phyloP scores from a whole-genome alignment of 2,329 filamentous ascomycete genomes.

The Colletotrichum coccodes region DNA sequence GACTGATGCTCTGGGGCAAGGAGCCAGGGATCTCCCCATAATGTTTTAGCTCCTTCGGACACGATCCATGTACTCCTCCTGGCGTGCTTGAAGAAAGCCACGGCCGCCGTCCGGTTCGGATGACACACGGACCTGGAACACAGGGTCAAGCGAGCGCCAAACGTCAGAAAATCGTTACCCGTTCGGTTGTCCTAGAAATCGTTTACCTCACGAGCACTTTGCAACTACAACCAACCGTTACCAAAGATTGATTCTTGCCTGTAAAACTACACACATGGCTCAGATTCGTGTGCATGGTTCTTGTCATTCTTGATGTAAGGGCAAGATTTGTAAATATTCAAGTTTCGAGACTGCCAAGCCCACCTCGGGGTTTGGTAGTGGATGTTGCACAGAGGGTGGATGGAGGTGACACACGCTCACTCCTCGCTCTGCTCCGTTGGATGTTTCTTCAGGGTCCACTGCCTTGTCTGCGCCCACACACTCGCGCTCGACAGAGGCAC shows the following conservation, averaged over 20 bases:
- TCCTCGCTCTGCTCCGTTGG: constrained; percentile 20
- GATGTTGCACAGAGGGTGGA: constrained; percentile 11
- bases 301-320: background rate
- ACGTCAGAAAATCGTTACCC: background rate
- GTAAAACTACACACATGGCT: background rate
- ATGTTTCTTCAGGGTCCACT: constrained; percentile 31
- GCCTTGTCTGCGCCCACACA: constrained; percentile 16
- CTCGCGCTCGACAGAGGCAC: constrained; percentile 1
- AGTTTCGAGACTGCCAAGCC: constrained; percentile 10
- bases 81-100: constrained; percentile 30
- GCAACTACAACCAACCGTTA: background rate
- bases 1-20: constrained; percentile 28
- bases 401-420: constrained; percentile 27
- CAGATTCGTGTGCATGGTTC: background rate
- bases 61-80: constrained; percentile 12
- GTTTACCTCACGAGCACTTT: background rate
- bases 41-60: constrained; percentile 30
- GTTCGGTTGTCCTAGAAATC: background rate
- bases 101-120: constrained; percentile 23
- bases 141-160: constrained; percentile 11
- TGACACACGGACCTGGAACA: constrained; percentile 20
- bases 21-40: constrained; percentile 26
- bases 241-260: background rate
- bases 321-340: constrained; percentile 14
- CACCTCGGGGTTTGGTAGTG: constrained; percentile 7